Percentiles rank a stretch among this genome's conserved stretches.
These are phyloP conservation scores for Hygrophorus russula DNA, from an alignment of 768 basidiomycete genomes.

Conservation along the genomic window DNA sequence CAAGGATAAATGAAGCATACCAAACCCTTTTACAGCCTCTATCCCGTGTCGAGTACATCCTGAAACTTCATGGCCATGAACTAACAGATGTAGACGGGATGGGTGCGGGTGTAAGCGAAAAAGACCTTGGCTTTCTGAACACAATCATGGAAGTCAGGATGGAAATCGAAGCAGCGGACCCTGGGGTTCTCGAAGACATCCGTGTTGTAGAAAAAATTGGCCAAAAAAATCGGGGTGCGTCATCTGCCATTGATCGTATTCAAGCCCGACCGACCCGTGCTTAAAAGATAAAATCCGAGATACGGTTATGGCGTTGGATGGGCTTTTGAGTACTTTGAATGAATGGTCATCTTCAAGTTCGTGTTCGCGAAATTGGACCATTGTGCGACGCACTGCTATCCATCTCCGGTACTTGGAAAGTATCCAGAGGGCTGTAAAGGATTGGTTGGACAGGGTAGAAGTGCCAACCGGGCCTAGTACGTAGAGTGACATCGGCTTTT, in stretches of 20 bases:
- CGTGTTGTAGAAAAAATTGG: slow-evolving; percentile 33
- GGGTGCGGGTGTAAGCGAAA: slow-evolving; percentile 15
- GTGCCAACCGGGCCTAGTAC: not conserved
- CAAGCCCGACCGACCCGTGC: slow-evolving; percentile 1
- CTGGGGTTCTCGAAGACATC: slow-evolving; percentile 22
- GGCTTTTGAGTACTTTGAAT: not conserved
- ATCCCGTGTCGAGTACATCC: slow-evolving; percentile 71
- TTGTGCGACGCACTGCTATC: not conserved
- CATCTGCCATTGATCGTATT: not conserved
- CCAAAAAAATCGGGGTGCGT: slow-evolving; percentile 43
- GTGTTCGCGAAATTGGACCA: too few relatives aligned
- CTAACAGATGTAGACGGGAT: slow-evolving; percentile 61
- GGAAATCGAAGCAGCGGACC: slow-evolving; percentile 52
- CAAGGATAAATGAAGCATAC: slow-evolving; percentile 76
- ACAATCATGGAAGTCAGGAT: slow-evolving; percentile 76
- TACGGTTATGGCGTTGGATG: slow-evolving; percentile 35
- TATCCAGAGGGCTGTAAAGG: not conserved
- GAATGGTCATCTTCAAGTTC: too few relatives aligned
- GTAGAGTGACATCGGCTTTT: not conserved
- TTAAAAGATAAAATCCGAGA: slow-evolving; percentile 39
- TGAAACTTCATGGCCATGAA: slow-evolving; percentile 46
- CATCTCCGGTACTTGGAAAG: not conserved
- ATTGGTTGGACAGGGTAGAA: not conserved
- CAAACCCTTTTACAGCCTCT: slow-evolving; percentile 63
- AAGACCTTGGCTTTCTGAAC: slow-evolving; percentile 55